Evolutionary conservation across 1,284 basidiomycete genomes (phyloP).

Genomic region (Ceratobasidium sp.): DNA sequence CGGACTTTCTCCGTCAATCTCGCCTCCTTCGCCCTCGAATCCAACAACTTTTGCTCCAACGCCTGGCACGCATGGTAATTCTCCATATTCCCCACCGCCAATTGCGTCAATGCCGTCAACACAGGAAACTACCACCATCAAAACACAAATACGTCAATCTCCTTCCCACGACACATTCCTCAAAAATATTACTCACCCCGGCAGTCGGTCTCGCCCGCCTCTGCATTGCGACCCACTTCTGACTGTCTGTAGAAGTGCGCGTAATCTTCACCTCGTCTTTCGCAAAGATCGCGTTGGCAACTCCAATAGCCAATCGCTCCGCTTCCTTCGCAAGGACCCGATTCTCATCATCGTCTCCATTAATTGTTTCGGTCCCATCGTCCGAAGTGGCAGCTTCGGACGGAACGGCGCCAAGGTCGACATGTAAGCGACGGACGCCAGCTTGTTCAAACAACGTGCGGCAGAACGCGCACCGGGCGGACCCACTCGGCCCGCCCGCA

Average conservation of each 20-base stretch:
- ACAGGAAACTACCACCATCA: constrained; percentile 28
- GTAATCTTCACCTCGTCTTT: constrained; percentile 32
- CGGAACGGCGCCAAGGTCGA: constrained; percentile 37
- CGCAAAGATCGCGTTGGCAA: constrained; percentile 28
- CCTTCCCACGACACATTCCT: not conserved
- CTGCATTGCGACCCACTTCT: constrained; percentile 22
- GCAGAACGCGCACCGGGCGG: constrained; percentile 39
- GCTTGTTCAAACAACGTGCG: constrained; percentile 36
- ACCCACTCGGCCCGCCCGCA: not conserved
- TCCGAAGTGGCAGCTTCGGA: constrained; percentile 34
- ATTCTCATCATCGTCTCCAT: constrained; percentile 38
- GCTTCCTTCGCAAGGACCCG: constrained; percentile 19
- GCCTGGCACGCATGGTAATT: constrained; percentile 35
- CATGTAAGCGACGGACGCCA: constrained; percentile 34
- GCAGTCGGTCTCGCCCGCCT: constrained; percentile 9
- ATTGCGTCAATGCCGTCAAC: constrained; percentile 33
- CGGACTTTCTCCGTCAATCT: constrained; percentile 14
- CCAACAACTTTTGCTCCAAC: constrained; percentile 39
- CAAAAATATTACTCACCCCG: constrained; percentile 17
- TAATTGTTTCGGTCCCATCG: constrained; percentile 38
- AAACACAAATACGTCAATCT: constrained; percentile 7
- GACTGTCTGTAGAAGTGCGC: constrained; percentile 15
- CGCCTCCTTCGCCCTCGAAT: constrained; percentile 31
- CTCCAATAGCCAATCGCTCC: constrained; percentile 1
- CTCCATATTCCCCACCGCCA: constrained; percentile 40